Evolutionary conservation across 331 rosid genomes (phyloP).

Genomic region (Malus hybrid): DNA sequence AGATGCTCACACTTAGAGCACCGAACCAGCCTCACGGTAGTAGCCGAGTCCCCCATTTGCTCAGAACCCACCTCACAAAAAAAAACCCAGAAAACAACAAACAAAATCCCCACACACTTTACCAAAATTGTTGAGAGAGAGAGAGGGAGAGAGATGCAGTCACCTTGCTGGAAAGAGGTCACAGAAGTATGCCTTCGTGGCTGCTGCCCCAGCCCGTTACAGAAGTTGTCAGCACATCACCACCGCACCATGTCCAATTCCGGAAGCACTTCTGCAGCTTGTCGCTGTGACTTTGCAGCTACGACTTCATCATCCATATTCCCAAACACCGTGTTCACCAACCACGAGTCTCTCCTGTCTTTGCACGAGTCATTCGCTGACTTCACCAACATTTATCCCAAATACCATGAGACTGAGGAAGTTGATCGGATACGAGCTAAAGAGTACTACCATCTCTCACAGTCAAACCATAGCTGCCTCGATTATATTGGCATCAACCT

Average conservation of each 20-base stretch:
- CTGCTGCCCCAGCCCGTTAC: conserved; percentile 55
- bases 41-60: too few species aligned
- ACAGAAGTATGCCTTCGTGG: conserved; percentile 38
- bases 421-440: conserved; percentile 58
- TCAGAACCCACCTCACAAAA: too few species aligned
- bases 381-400: conserved; percentile 56
- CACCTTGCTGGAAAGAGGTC: conserved; percentile 41
- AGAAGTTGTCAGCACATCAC: conserved; percentile 26
- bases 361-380: conserved; percentile 49
- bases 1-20: too few species aligned
- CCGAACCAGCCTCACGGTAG: too few species aligned
- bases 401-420: conserved; percentile 48
- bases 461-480: conserved; percentile 54
- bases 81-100: not conserved
- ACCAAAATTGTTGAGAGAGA: too few species aligned
- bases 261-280: conserved; percentile 49
- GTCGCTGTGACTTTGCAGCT: conserved; percentile 55
- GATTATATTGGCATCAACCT: conserved; percentile 92
- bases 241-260: conserved; percentile 24
- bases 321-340: conserved; percentile 62
- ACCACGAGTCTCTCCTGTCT: conserved; percentile 85
- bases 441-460: conserved; percentile 62
- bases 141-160: conserved; percentile 21
- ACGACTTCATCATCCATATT: conserved; percentile 56
- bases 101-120: not conserved